Evolutionary conservation across 1,139 yeast genomes (phyloP).

Genomic region (Diutina siamensis): DNA sequence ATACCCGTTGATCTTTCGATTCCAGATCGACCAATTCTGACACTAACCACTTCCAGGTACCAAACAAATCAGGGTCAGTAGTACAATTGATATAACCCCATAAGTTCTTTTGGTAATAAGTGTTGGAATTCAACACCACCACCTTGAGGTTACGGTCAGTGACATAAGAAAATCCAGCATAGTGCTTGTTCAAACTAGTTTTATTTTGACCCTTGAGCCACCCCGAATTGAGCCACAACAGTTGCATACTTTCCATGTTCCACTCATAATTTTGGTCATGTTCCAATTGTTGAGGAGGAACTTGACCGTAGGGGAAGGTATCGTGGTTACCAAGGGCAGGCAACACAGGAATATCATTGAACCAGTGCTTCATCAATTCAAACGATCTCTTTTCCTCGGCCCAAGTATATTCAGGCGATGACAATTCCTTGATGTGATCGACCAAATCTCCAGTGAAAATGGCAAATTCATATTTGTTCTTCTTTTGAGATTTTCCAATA

Average conservation of each 20-base stretch:
- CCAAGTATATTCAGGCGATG: conserved; percentile 37
- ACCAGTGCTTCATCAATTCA: conserved; percentile 41
- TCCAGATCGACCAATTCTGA: conserved; percentile 53
- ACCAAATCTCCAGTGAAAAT: conserved; percentile 63
- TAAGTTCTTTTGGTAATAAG: conserved; percentile 53
- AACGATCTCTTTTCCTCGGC: conserved; percentile 42
- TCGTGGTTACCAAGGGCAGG: conserved; percentile 66
- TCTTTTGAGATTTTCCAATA: conserved; percentile 20
- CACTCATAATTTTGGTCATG: conserved; percentile 35
- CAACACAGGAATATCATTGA: conserved; percentile 46
- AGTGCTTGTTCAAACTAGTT: conserved; percentile 31
- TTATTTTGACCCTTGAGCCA: conserved; percentile 27
- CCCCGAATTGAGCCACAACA: conserved; percentile 37
- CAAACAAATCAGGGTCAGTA: conserved; percentile 48
- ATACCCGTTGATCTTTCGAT: conserved; percentile 44
- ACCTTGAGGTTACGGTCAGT: conserved; percentile 49
- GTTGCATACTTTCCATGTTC: conserved; percentile 50
- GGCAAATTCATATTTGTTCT: conserved; percentile 40
- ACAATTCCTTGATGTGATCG: conserved; percentile 42
- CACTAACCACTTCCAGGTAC: conserved; percentile 50
- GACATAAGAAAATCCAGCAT: conserved; percentile 50
- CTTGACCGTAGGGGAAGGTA: conserved; percentile 60
- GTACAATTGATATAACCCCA: conserved; percentile 49
- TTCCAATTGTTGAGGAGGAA: conserved; percentile 38
- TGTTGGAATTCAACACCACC: conserved; percentile 54